phyloP scores from a whole-genome alignment of 495 filamentous ascomycete species.

The Penicillium paradoxum region DNA sequence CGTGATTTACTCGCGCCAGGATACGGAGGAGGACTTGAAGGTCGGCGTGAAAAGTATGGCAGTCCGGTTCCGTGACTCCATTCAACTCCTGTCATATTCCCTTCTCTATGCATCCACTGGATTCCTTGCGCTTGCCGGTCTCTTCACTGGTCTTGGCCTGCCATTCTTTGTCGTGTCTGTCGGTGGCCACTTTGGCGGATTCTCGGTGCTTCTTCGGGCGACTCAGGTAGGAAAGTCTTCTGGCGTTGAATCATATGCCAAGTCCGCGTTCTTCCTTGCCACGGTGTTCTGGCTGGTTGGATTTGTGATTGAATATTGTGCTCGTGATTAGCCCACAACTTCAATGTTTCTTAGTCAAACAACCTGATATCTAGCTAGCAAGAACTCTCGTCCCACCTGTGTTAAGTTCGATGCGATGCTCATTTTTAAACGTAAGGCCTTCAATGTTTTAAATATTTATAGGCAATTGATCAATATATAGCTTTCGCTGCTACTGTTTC shows the following conservation, averaged over 20 bases:
- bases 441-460: no score
- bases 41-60: constrained; percentile 37
- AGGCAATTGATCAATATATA: no score
- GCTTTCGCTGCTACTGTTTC: not conserved
- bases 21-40: constrained; percentile 39
- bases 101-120: not conserved
- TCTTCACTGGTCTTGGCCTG: not conserved
- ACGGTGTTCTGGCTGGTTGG: not conserved
- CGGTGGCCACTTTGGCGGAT: not conserved
- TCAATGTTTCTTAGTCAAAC: not conserved
- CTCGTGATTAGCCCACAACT: not conserved
- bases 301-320: not conserved
- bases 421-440: no score
- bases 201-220: not conserved
- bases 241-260: not conserved
- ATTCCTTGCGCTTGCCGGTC: not conserved
- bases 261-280: not conserved
- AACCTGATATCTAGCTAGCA: not conserved
- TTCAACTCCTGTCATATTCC: not conserved
- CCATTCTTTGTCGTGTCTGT: not conserved
- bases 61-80: constrained; percentile 21
- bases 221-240: not conserved
- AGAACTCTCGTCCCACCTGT: no score
- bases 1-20: constrained; percentile 39
- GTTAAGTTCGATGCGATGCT: no score